Conservation (phyloP, 176 grass and related monocot genomes). For the Paspalum vaginatum region DNA sequence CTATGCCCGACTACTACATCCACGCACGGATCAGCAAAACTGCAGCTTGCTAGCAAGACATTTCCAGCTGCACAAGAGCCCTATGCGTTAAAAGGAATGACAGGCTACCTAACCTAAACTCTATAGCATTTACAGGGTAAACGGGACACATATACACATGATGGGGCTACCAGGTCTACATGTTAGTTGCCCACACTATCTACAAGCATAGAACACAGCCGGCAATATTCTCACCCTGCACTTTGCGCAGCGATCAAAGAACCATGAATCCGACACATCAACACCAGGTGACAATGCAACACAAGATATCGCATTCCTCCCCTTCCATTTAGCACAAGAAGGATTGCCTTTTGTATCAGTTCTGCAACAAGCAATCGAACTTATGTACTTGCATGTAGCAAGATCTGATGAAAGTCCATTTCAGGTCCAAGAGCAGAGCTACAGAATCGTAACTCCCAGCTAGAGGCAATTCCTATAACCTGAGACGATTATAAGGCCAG, state of each 20-base stretch:
- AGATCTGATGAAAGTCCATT: constrained; percentile 21
- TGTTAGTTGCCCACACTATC: constrained; percentile 61
- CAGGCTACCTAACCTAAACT: constrained; percentile 44
- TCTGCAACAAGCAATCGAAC: constrained; percentile 21
- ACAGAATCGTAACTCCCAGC: constrained; percentile 36
- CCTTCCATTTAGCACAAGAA: constrained; percentile 29
- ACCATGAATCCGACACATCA: constrained; percentile 8
- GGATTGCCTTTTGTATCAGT: constrained; percentile 27
- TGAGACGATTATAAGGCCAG: constrained; percentile 34
- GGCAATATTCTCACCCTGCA: constrained; percentile 34
- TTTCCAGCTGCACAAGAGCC: constrained; percentile 52
- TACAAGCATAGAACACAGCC: constrained; percentile 53
- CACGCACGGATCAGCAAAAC: constrained; percentile 59
- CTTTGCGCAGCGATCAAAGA: constrained; percentile 27
- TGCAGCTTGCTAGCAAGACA: constrained; percentile 57
- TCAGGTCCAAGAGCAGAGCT: constrained; percentile 29
- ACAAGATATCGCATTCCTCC: background rate
- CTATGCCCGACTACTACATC: constrained; percentile 42
- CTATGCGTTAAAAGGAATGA: constrained; percentile 45
- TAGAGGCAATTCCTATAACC: constrained; percentile 37
- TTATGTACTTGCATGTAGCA: constrained; percentile 39
- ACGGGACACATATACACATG: constrained; percentile 47
- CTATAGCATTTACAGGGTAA: constrained; percentile 71
- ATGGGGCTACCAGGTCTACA: constrained; percentile 55
- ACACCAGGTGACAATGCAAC: background rate